Evolutionary conservation across 306 rosid species (phyloP), one percentile per base, ranked within the genome.

Genomic region (Vigna radiata): DNA sequence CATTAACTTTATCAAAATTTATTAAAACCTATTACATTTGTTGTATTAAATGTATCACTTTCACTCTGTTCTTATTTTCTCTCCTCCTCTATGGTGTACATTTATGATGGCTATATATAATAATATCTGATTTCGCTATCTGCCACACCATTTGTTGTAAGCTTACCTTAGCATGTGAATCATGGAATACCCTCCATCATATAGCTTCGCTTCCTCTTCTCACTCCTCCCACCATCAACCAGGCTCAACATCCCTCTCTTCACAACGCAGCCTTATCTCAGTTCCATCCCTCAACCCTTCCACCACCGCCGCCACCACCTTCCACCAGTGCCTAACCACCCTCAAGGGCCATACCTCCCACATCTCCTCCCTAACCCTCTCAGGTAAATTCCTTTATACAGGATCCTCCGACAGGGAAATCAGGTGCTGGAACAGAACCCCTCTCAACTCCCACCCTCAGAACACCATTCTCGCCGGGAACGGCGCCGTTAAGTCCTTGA

Each of bases 351-450:
- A 83, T 78, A 78, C 83, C 60, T 90, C 98, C 61, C 88, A 86
- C 89, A 65, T 82, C 56, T 90, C 98, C 80, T 92, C 91, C 53
- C 81, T 94, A 13, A 72, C 88, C 27, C 77, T 92, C 18, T 77
- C 86, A 6, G 93, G 93, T 0, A 87, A 90, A 31, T 86, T 89
- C 84, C 86, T 94, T 88, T 89, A 84, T 72, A 78, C 91, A 0
- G 98, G 96, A 46, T 90, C 97, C 19, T 91, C 97, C 8, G 91
- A 91, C 81, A 16, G 89, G 47, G 93, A 94, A 89, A 92, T 94
- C 88, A 62, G 80, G 14, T 84, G 89, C 1, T 94, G 93, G 88
- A 84, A 80, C 65, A 80, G 77, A 50, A 19, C 72, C 2, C 80
- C 39, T 1, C 53, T 77, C 31, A 76, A 18, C 72, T 52, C 81